Conservation (phyloP, 192 early-diverging fungal species). For the Podila epicladia region DNA sequence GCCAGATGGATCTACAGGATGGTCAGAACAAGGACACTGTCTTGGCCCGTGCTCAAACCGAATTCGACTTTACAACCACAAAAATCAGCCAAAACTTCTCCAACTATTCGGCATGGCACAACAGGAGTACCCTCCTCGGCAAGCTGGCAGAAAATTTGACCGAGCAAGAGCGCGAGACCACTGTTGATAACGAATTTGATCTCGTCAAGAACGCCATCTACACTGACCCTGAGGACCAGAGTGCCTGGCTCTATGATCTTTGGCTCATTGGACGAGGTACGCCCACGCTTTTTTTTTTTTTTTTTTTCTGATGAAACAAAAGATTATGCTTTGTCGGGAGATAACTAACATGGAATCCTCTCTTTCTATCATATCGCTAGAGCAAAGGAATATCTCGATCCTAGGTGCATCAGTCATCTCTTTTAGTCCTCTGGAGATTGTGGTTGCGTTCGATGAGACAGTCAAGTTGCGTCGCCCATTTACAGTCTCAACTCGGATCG, state of each 20-base stretch:
- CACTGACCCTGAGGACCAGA: constrained; percentile 97
- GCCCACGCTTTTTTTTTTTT: neutral
- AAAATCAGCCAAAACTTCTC: constrained; percentile 96
- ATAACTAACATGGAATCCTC: no score
- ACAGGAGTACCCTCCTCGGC: constrained; percentile 86
- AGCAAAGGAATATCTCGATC: constrained; percentile 31
- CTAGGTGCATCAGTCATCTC: constrained; percentile 45
- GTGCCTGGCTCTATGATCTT: constrained; percentile 96
- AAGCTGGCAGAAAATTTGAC: constrained; percentile 55
- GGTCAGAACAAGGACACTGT: constrained; percentile 36
- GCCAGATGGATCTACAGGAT: constrained; percentile 47
- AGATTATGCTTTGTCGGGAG: neutral
- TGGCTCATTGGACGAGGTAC: constrained; percentile 86
- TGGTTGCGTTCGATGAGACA: constrained; percentile 53
- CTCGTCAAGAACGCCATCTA: constrained; percentile 91
- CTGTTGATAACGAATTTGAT: constrained; percentile 73
- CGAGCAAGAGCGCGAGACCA: constrained; percentile 50
- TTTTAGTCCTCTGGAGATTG: constrained; percentile 36
- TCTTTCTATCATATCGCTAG: constrained; percentile 11
- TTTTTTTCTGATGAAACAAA: neutral
- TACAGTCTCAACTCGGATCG: constrained; percentile 26
- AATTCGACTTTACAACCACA: constrained; percentile 89
- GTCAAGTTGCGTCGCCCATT: constrained; percentile 32
- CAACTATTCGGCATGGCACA: constrained; percentile 99
- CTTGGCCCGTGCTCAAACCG: constrained; percentile 56